Evolutionary conservation across 345 rosid genomes (phyloP).

Genomic region (Erysimum cheiranthoides): DNA sequence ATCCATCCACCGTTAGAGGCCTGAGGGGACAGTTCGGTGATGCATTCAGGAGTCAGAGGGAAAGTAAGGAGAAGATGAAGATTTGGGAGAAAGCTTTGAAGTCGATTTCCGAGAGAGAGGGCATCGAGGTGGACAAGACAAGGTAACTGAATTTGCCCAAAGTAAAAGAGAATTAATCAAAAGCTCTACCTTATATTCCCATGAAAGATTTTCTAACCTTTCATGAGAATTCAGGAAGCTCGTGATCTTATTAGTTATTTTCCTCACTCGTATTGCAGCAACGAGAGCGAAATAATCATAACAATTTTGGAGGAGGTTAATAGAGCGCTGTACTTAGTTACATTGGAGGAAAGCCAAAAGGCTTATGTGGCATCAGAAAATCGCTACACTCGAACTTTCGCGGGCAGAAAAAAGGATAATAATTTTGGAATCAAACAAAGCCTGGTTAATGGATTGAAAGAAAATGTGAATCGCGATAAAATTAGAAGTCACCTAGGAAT

Average conservation of each 20-base stretch:
- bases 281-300: not conserved
- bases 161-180: too few species aligned
- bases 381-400: not conserved
- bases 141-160: too few species aligned
- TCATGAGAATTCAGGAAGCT: not conserved
- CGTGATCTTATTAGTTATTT: too few species aligned
- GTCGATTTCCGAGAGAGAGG: not conserved
- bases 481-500: too few species aligned
- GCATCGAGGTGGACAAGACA: not conserved
- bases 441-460: not conserved
- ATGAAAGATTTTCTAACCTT: too few species aligned
- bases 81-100: not conserved
- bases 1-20: not conserved
- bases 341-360: not conserved
- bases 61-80: not conserved
- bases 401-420: not conserved
- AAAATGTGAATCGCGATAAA: too few species aligned
- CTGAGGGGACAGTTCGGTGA: slow-evolving; percentile 1
- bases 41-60: not conserved
- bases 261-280: not conserved
- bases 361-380: not conserved
- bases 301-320: not conserved
- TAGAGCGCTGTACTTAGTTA: not conserved
- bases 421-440: not conserved
- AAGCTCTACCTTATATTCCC: too few species aligned